phyloP scores from a whole-genome alignment of 371 early-diverging fungal species.

The Nematocida homosporus region DNA sequence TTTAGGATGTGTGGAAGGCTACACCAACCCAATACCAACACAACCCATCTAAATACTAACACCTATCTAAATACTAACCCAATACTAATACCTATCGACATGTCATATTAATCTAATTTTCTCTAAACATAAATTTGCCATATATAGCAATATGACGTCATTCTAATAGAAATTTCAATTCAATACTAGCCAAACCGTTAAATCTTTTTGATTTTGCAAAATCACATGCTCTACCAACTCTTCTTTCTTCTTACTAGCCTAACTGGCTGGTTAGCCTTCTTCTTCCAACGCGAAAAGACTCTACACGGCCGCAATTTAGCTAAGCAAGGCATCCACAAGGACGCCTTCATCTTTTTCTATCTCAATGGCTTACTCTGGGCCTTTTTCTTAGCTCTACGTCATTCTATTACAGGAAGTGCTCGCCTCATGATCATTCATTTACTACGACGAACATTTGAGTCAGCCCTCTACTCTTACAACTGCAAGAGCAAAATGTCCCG shows the following conservation, averaged over 20 bases:
- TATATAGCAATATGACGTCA: too few relatives aligned
- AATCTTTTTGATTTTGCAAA: too few relatives aligned
- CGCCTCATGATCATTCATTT: conserved; percentile 14
- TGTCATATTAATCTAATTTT: too few relatives aligned
- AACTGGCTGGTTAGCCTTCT: not conserved
- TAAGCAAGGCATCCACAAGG: conserved; percentile 26
- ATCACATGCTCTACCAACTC: not conserved
- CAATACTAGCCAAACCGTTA: too few relatives aligned
- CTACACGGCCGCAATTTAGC: not conserved
- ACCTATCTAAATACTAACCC: too few relatives aligned
- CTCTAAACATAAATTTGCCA: too few relatives aligned
- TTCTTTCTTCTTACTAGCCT: not conserved
- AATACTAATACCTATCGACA: too few relatives aligned
- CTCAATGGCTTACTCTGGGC: conserved; percentile 17
- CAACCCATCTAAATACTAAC: too few relatives aligned
- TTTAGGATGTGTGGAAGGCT: too few relatives aligned
- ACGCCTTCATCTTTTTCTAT: conserved; percentile 44
- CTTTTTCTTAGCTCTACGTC: not conserved
- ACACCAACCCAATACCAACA: too few relatives aligned
- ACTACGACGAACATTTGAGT: conserved; percentile 32
- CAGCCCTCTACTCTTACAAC: conserved; percentile 24
- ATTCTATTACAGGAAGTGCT: not conserved
- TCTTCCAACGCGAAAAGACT: not conserved
- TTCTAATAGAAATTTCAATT: too few relatives aligned
- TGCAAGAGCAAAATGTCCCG: conserved; percentile 16